Evolutionary conservation across 1,284 basidiomycete genomes (phyloP).

Genomic region (Ceratobasidium sp.): DNA sequence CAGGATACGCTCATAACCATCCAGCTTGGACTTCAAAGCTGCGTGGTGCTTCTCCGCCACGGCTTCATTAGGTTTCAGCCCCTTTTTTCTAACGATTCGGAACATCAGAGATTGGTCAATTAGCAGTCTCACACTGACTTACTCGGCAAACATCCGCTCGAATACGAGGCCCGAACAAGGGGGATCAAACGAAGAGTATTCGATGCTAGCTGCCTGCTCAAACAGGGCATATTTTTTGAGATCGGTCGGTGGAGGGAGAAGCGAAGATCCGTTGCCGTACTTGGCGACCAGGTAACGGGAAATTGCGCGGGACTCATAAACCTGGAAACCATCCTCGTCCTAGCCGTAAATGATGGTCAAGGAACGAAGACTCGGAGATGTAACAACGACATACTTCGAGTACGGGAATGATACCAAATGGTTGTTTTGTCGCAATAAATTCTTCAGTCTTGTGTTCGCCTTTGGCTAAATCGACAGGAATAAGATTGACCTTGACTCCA

Average conservation of each 20-base stretch:
- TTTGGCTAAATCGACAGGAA: slow-evolving; percentile 61
- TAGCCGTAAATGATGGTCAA: not conserved
- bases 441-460: slow-evolving; percentile 54
- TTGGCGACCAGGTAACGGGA: slow-evolving; percentile 65
- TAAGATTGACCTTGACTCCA: slow-evolving; percentile 65
- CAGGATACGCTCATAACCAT: slow-evolving; percentile 67
- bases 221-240: slow-evolving; percentile 56
- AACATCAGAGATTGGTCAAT: no score
- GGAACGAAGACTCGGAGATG: not conserved
- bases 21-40: slow-evolving; percentile 60
- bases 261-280: slow-evolving; percentile 53
- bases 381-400: slow-evolving; percentile 38
- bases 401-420: slow-evolving; percentile 47
- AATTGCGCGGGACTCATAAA: slow-evolving; percentile 68
- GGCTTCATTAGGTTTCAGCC: slow-evolving; percentile 53
- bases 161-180: slow-evolving; percentile 19
- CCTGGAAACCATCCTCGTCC: slow-evolving; percentile 51
- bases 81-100: no score
- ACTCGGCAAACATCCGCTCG: slow-evolving; percentile 41
- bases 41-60: slow-evolving; percentile 55
- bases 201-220: slow-evolving; percentile 57
- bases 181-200: slow-evolving; percentile 56
- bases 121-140: slow-evolving; percentile 10
- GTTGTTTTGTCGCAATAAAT: slow-evolving; percentile 45
- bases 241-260: slow-evolving; percentile 54